A percentile compares a stretch with the other conserved stretches of the same genome.
Conservation (phyloP, 495 filamentous ascomycete genomes). For the Penicillium tannophilum region DNA sequence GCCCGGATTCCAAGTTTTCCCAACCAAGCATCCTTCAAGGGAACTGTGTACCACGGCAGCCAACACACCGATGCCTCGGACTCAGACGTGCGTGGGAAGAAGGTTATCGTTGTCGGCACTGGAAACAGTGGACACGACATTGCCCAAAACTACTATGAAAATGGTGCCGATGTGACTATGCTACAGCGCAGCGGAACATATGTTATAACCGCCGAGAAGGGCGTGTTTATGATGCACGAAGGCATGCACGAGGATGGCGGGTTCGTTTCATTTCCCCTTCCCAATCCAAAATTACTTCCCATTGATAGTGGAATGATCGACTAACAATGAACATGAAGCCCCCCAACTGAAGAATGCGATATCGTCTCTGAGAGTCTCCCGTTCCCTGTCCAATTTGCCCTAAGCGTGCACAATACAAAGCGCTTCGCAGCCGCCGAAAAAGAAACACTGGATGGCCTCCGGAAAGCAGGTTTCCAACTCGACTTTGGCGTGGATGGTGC, state of each 20-base stretch:
- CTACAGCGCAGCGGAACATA: constrained; percentile 76
- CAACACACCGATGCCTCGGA: constrained; percentile 43
- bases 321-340: constrained; percentile 13
- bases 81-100: constrained; percentile 54
- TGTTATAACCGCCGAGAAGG: constrained; percentile 65
- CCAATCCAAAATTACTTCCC: not conserved
- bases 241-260: constrained; percentile 64
- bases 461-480: constrained; percentile 65
- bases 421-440: constrained; percentile 53
- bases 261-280: constrained; percentile 20
- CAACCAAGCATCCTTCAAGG: constrained; percentile 49
- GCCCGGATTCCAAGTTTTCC: constrained; percentile 47
- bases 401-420: constrained; percentile 53
- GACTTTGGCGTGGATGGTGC: constrained; percentile 65
- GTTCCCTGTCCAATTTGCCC: constrained; percentile 57
- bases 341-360: constrained; percentile 64
- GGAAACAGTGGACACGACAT: constrained; percentile 88
- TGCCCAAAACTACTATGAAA: constrained; percentile 77
- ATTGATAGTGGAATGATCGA: not conserved
- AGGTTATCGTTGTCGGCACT: constrained; percentile 76
- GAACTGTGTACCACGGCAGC: constrained; percentile 48
- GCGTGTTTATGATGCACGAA: constrained; percentile 56
- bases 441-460: constrained; percentile 59
- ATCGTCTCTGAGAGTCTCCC: constrained; percentile 58
- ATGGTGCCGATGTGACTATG: constrained; percentile 74